These are phyloP conservation scores for carrot (Daucus carota) DNA, from an alignment of 129 eudicot species.

Conservation along the genomic window DH1_v3.0 NC_030382.2:42773001-42773500, in stretches of 20 bases:
- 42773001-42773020: background rate
- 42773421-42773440: conserved; percentile 55
- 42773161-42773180: background rate
- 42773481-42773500: conserved; percentile 90
- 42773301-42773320: conserved; percentile 73
- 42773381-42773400: background rate
- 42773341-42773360: conserved; percentile 87
- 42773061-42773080: background rate
- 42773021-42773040: background rate
- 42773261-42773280: conserved; percentile 90
- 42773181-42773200: background rate
- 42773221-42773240: background rate
- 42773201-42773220: too few relatives aligned
- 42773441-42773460: conserved; percentile 92
- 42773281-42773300: conserved; percentile 77
- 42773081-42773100: background rate
- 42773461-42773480: conserved; percentile 93
- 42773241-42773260: background rate
- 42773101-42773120: background rate
- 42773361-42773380: conserved; percentile 31
- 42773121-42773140: background rate
- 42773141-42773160: background rate
- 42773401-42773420: background rate
- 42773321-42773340: conserved; percentile 89
- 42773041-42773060: background rate